phyloP scores from a whole-genome alignment of 345 rosid genomes.

The Euphorbia pulcherrima region DNA sequence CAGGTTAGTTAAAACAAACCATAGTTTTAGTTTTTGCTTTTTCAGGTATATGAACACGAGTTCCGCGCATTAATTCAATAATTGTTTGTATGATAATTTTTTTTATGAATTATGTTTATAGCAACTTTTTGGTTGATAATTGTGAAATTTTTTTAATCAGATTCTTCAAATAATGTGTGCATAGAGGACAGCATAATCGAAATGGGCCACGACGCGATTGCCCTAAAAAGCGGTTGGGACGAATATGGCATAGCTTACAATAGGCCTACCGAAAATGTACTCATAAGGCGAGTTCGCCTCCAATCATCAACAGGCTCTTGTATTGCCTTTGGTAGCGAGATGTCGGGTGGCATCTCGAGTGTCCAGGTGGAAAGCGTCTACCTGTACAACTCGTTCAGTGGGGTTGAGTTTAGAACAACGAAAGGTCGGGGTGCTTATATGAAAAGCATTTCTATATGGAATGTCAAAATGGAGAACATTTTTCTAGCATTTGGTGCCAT shows the following conservation, averaged over 20 bases:
- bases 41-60: no score
- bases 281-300: conserved; percentile 56
- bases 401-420: conserved; percentile 66
- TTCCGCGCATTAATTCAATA: background rate
- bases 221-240: conserved; percentile 97
- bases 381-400: conserved; percentile 47
- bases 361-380: conserved; percentile 48
- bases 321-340: conserved; percentile 91
- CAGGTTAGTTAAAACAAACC: conserved; percentile 45
- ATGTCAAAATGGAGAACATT: conserved; percentile 38
- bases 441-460: conserved; percentile 49
- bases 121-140: no score
- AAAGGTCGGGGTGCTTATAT: conserved; percentile 87
- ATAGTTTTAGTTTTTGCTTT: background rate
- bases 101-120: no score
- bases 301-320: conserved; percentile 70
- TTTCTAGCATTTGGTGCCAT: conserved; percentile 46
- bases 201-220: conserved; percentile 67
- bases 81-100: background rate
- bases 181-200: conserved; percentile 68
- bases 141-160: conserved; percentile 28
- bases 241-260: conserved; percentile 76
- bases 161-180: conserved; percentile 83
- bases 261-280: conserved; percentile 54
- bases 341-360: conserved; percentile 89